Evolutionary conservation across 306 rosid species (phyloP).

Genomic region (Gastrolobium villosum): DNA sequence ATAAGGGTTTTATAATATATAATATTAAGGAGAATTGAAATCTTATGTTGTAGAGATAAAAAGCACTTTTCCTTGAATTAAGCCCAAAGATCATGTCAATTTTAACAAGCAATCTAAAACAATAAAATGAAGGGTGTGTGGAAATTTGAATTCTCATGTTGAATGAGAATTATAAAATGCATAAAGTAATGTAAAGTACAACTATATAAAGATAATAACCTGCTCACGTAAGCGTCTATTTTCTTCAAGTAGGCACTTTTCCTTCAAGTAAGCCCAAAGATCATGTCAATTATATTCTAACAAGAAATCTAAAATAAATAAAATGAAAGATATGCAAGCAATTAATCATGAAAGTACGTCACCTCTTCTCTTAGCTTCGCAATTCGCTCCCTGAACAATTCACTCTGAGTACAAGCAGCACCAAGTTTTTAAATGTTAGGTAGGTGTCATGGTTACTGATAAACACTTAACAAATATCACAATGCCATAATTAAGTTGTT

Average conservation of each 20-base stretch:
- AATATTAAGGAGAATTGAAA: too few relatives aligned
- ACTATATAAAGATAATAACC: slow-evolving; percentile 55
- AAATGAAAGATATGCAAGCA: background rate
- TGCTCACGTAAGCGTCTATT: slow-evolving; percentile 63
- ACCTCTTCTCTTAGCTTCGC: slow-evolving; percentile 80
- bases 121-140: too few relatives aligned
- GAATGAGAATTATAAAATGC: too few relatives aligned
- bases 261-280: slow-evolving; percentile 60
- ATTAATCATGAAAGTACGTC: slow-evolving; percentile 5
- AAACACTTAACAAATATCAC: background rate
- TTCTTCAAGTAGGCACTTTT: slow-evolving; percentile 60
- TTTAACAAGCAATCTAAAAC: too few relatives aligned
- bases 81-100: too few relatives aligned
- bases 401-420: slow-evolving; percentile 57
- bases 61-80: too few relatives aligned
- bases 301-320: background rate
- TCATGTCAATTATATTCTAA: background rate
- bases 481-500: background rate
- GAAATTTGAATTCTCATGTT: too few relatives aligned
- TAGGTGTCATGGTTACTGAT: slow-evolving; percentile 21
- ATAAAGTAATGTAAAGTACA: background rate
- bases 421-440: slow-evolving; percentile 43
- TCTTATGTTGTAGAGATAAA: too few relatives aligned
- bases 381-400: slow-evolving; percentile 69
- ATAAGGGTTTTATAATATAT: too few relatives aligned